phyloP scores from a whole-genome alignment of 2,329 filamentous ascomycete species.

The Kalmusia sp. region DNA sequence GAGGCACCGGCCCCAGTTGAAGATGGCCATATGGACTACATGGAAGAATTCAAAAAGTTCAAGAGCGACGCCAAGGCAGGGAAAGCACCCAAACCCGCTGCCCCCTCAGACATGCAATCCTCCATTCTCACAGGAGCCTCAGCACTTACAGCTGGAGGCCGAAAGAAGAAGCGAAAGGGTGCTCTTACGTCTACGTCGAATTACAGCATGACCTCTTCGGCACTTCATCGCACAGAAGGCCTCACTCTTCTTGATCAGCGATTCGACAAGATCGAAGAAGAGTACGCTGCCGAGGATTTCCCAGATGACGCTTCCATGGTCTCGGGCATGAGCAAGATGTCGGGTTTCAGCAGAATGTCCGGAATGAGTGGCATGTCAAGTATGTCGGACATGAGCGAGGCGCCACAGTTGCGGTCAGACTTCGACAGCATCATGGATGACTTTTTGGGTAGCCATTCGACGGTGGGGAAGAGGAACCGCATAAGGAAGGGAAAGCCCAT shows the following conservation, averaged over 20 bases:
- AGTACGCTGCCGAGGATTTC: conserved; percentile 64
- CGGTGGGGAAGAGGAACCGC: conserved; percentile 73
- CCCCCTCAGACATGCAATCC: conserved; percentile 70
- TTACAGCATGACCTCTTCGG: conserved; percentile 92
- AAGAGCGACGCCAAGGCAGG: conserved; percentile 73
- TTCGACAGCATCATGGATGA: conserved; percentile 94
- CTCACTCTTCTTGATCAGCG: conserved; percentile 84
- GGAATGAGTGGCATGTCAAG: conserved; percentile 31
- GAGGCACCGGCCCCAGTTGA: conserved; percentile 43
- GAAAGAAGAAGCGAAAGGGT: conserved; percentile 93
- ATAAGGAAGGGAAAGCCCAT: conserved; percentile 83
- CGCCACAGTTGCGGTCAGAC: conserved; percentile 70
- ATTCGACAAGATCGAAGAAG: conserved; percentile 88
- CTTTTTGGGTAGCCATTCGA: conserved; percentile 79
- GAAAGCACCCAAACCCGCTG: conserved; percentile 51
- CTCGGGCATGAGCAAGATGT: conserved; percentile 60
- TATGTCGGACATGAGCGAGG: conserved; percentile 46
- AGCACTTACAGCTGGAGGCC: conserved; percentile 71
- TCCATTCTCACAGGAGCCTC: conserved; percentile 76
- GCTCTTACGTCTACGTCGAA: conserved; percentile 85
- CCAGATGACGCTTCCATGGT: conserved; percentile 54
- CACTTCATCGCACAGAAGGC: conserved; percentile 85
- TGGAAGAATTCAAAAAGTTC: conserved; percentile 92
- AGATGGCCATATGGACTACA: conserved; percentile 77
- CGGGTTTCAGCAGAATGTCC: conserved; percentile 51